Base-by-base conservation (phyloP, 2,329 filamentous ascomycete species). In the Aspergillus tanneri region DNA sequence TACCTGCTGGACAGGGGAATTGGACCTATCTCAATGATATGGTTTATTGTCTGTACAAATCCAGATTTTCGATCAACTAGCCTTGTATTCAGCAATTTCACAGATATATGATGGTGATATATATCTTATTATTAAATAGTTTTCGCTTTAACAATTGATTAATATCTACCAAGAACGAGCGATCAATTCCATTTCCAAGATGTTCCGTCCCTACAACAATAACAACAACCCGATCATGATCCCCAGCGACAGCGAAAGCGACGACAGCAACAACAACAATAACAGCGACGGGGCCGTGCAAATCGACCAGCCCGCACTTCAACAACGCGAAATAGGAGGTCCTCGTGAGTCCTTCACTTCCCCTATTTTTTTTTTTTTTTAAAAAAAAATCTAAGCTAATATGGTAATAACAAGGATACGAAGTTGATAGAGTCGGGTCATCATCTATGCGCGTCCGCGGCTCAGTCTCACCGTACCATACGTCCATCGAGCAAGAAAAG, bases 201-300 rank as follows among this genome's bases (percentile, higher is more conserved):
- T 55, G 55, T 53, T 50, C 53, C 49, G 52, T 39, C 42, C 41
- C 32, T 53, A 56, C 37, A 37, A 50, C 40, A 38, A 27, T 38
- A 28, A 45, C 22, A 48, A 44, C 12, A 49, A 48, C 36, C 51
- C 56, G 18, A 58, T 61, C 39, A 43, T 50, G 36, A 55, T 53
- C 30, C 30, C 30, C 14, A 19, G 30, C 14, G 30, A 10, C 30
- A 16, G 14, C 24, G 51, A 57, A 37, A 47, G 57, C 14, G 52
- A 52, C 3, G 58, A 59, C 11, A 52, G 52, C 34, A 37, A 22
- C 8, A 18, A 34, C 7, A 39, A 36, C 30, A 60, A 62, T 14
- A 7, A 16, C 30, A 34, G 30, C 16, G 56, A 53, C 10, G n/a
- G n/a, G n/a, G n/a, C n/a, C n/a, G 64, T 65, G 61, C 51, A 62